phyloP scores from a whole-genome alignment of 192 early-diverging fungal species.

The Kappamyces sp. region DNA sequence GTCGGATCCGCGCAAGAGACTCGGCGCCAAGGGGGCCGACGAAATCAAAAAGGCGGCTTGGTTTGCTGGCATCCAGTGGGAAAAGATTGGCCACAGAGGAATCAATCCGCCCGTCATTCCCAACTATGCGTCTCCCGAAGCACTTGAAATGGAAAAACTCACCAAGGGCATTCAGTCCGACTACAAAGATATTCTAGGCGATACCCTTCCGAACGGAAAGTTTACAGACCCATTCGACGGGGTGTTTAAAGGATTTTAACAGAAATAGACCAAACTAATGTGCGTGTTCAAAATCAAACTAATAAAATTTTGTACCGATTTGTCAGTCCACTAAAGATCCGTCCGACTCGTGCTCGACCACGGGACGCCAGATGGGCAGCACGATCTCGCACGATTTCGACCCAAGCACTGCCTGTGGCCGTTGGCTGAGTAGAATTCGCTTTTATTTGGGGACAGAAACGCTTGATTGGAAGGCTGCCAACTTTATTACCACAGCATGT shows the following conservation, averaged over 20 bases:
- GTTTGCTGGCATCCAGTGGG: conserved; percentile 62
- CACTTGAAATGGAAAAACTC: conserved; percentile 16
- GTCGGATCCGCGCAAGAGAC: conserved; percentile 30
- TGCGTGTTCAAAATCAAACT: neutral
- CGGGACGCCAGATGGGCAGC: neutral
- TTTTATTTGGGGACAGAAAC: neutral
- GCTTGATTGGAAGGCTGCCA: neutral
- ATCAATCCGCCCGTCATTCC: conserved; percentile 50
- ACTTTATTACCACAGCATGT: conserved; percentile 38
- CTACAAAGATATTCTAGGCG: conserved; percentile 14
- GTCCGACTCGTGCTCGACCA: neutral
- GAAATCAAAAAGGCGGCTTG: conserved; percentile 63
- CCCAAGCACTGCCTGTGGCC: neutral
- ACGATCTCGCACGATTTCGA: neutral
- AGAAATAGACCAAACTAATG: conserved; percentile 3
- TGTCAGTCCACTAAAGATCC: neutral
- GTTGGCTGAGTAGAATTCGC: neutral
- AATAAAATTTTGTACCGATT: neutral
- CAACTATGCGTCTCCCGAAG: conserved; percentile 16
- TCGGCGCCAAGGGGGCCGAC: conserved; percentile 39
- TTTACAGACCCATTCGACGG: conserved; percentile 7
- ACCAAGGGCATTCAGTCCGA: conserved; percentile 11
- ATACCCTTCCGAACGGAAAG: conserved; percentile 10
- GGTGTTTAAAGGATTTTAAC: conserved; percentile 18
- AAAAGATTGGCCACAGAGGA: conserved; percentile 38